Base-by-base conservation (phyloP, 352 stramenopile genomes). In the Peronospora belbahrii region DNA sequence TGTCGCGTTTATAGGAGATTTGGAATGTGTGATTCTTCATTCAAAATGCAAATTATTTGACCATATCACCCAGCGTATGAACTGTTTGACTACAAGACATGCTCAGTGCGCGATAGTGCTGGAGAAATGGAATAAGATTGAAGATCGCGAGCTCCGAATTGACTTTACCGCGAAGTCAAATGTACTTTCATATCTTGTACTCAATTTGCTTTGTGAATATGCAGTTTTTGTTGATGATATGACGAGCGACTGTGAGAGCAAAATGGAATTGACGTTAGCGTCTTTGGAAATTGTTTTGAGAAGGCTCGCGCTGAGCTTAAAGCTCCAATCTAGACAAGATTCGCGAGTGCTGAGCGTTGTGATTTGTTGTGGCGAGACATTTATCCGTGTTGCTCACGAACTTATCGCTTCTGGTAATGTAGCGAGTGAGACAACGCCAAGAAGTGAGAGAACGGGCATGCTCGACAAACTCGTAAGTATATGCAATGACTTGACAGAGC, bases 141-240 rank as follows among this genome's bases (percentile, higher is more conserved):
- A 56, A 19, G 14, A 14, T 22, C 17, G 31, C 7, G 43, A 65
- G 6, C 13, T 37, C 4, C 45, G 42, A 4, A 38, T 83, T 10
- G 56, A 81, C 32, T 79, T 83, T 35, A 64, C 51, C 9, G 20
- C 42, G 7, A 76, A 65, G 35, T 9, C 30, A 13, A 73, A 69
- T 25, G 47, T 50, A 20, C 18, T 74, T 6, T 30, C 54, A 9
- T 79, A 67, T 20, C 54, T 71, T 14, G 22, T 73, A 24, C n/a
- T 81, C 23, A 76, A 74, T 50, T 35, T 83, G 0, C 19, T 83
- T 23, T 51, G 76, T 7, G 66, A 70, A 30, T 74, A 62, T 22
- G 56, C 61, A 17, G 33, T 67, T n/a, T 57, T 48, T 30, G 24
- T 62, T 44, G 61, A 67, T 37, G 48, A 60, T 32, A 25, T 34